Conservation (phyloP, 345 rosid species). For the Isatis tinctoria region DNA sequence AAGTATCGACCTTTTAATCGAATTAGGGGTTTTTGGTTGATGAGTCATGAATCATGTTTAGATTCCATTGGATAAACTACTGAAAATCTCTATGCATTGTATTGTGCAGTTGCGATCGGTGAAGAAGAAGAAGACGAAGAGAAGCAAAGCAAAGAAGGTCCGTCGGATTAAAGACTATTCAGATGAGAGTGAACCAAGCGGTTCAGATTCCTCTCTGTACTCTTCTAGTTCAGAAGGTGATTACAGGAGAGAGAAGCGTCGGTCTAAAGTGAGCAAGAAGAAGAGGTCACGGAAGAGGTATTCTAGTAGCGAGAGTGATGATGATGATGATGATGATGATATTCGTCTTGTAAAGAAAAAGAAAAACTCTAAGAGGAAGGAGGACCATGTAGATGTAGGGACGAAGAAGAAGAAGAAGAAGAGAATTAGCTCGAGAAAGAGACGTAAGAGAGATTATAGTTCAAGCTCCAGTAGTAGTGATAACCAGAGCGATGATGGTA, state of each 20-base stretch:
- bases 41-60: too few species aligned
- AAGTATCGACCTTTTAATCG: not conserved
- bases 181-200: conserved; percentile 39
- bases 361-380: conserved; percentile 42
- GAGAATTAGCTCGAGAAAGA: conserved; percentile 38
- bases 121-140: conserved; percentile 54
- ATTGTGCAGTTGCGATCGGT: conserved; percentile 41
- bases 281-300: conserved; percentile 47
- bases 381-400: conserved; percentile 15
- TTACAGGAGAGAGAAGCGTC: conserved; percentile 42
- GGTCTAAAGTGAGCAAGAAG: conserved; percentile 53
- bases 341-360: conserved; percentile 29
- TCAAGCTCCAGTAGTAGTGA: conserved; percentile 40
- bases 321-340: conserved; percentile 2
- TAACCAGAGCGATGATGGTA: conserved; percentile 18
- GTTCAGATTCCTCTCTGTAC: conserved; percentile 40
- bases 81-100: too few species aligned
- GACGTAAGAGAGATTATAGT: conserved; percentile 39
- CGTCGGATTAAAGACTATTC: conserved; percentile 39
- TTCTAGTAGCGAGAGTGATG: conserved; percentile 42
- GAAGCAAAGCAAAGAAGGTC: conserved; percentile 51
- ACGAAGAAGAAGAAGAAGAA: conserved; percentile 31
- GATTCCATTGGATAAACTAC: too few species aligned
- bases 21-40: not conserved
- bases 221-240: conserved; percentile 53